These are phyloP conservation scores for Yamadazyma pseudoaaseri DNA, from an alignment of 1,139 yeast genomes.

Conservation along the genomic window DNA sequence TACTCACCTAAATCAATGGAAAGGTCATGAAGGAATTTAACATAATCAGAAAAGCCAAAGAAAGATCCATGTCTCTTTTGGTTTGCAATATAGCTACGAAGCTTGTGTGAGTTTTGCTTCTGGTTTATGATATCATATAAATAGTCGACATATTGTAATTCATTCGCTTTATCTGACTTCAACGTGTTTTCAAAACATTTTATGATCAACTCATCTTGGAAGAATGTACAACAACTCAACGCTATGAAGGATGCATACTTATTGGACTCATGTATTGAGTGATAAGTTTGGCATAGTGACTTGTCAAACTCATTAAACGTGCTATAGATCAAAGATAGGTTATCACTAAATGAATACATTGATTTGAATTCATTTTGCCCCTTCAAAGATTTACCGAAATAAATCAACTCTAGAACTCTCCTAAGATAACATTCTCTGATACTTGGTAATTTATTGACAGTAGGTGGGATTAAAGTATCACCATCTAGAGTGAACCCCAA, in stretches of 20 bases:
- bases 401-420: constrained; percentile 48
- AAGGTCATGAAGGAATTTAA: constrained; percentile 51
- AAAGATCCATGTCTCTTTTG: constrained; percentile 49
- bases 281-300: constrained; percentile 26
- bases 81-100: constrained; percentile 41
- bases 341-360: constrained; percentile 38
- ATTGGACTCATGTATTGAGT: constrained; percentile 24
- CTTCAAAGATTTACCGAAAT: constrained; percentile 29
- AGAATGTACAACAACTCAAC: constrained; percentile 59
- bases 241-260: constrained; percentile 39
- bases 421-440: constrained; percentile 49
- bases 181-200: constrained; percentile 59
- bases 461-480: constrained; percentile 59
- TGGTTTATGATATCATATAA: constrained; percentile 22
- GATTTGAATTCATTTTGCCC: constrained; percentile 32
- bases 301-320: constrained; percentile 46
- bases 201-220: constrained; percentile 60
- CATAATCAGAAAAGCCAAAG: constrained; percentile 61
- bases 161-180: constrained; percentile 50
- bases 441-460: constrained; percentile 26
- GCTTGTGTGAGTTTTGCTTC: constrained; percentile 17
- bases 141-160: constrained; percentile 70
- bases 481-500: constrained; percentile 44
- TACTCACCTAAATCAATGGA: constrained; percentile 27
- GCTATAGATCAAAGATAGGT: constrained; percentile 33